Evolutionary conservation across 352 stramenopile genomes (phyloP).

Genomic region (Pythium aristosporum): DNA sequence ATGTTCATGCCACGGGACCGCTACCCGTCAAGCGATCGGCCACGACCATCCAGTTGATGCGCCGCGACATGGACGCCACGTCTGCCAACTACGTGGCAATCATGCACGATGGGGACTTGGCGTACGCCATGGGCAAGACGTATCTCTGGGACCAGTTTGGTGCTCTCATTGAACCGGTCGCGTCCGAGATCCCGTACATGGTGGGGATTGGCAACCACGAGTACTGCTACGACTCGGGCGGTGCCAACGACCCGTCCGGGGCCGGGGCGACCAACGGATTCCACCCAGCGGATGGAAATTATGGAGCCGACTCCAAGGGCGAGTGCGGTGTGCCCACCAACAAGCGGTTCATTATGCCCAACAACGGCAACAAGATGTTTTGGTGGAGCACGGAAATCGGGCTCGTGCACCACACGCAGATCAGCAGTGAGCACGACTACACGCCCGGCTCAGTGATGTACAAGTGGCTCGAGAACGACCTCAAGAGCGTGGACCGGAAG

Average conservation of each 20-base stretch:
- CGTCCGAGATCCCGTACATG: conserved; percentile 62
- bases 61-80: no score
- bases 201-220: conserved; percentile 39
- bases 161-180: conserved; percentile 61
- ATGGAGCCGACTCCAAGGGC: conserved; percentile 30
- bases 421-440: conserved; percentile 34
- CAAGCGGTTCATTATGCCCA: conserved; percentile 58
- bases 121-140: conserved; percentile 53
- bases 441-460: conserved; percentile 20
- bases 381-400: conserved; percentile 31
- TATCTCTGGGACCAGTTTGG: conserved; percentile 74
- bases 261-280: conserved; percentile 12
- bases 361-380: conserved; percentile 30
- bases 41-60: no score
- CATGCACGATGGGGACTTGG: conserved; percentile 69
- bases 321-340: conserved; percentile 69
- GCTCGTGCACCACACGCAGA: conserved; percentile 22
- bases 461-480: conserved; percentile 31
- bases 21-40: no score
- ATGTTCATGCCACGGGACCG: no score
- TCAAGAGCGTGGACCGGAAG: conserved; percentile 3
- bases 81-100: conserved; percentile 37
- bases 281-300: conserved; percentile 21
- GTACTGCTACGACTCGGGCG: conserved; percentile 21
- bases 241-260: conserved; percentile 16